These are phyloP conservation scores for Paecilomyces sp. DNA, from an alignment of 2,329 filamentous ascomycete genomes.

Conservation along the genomic window DNA sequence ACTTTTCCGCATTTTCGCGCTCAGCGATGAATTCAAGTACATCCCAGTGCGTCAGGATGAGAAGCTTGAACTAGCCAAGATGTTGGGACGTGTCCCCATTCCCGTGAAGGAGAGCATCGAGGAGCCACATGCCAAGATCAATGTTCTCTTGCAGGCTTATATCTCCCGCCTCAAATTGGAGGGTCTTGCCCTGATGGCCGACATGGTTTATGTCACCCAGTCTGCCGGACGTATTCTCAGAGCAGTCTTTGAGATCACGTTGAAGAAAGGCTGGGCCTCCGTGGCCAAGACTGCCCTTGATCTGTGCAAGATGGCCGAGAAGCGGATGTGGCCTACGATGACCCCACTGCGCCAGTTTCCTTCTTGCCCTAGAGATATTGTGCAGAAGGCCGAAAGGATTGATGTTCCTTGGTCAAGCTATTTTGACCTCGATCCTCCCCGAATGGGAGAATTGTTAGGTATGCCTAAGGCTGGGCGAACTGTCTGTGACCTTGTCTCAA, in stretches of 20 bases:
- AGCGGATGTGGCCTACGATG: constrained; percentile 99
- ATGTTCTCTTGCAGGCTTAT: constrained; percentile 91
- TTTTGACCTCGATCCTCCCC: constrained; percentile 91
- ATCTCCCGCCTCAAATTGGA: constrained; percentile 93
- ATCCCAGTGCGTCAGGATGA: constrained; percentile 97
- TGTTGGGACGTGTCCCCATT: constrained; percentile 83
- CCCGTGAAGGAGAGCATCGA: constrained; percentile 97
- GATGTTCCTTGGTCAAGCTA: constrained; percentile 91
- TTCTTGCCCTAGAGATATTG: constrained; percentile 71
- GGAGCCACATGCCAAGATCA: constrained; percentile 95
- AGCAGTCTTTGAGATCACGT: constrained; percentile 92
- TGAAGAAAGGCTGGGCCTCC: constrained; percentile 92
- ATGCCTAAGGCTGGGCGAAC: constrained; percentile 80
- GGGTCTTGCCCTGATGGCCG: constrained; percentile 91
- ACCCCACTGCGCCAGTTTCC: constrained; percentile 88
- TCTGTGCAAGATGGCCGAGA: constrained; percentile 98
- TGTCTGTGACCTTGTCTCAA: constrained; percentile 79
- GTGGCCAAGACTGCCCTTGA: constrained; percentile 90
- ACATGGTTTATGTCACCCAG: constrained; percentile 97
- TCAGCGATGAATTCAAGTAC: constrained; percentile 98
- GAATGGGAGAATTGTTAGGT: constrained; percentile 90
- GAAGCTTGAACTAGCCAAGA: constrained; percentile 89
- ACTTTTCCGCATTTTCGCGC: constrained; percentile 89
- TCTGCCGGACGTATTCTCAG: constrained; percentile 93
- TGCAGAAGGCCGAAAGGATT: constrained; percentile 89